Base-by-base conservation (phyloP, 2,329 filamentous ascomycete genomes). In the Aspergillus proliferans region DNA sequence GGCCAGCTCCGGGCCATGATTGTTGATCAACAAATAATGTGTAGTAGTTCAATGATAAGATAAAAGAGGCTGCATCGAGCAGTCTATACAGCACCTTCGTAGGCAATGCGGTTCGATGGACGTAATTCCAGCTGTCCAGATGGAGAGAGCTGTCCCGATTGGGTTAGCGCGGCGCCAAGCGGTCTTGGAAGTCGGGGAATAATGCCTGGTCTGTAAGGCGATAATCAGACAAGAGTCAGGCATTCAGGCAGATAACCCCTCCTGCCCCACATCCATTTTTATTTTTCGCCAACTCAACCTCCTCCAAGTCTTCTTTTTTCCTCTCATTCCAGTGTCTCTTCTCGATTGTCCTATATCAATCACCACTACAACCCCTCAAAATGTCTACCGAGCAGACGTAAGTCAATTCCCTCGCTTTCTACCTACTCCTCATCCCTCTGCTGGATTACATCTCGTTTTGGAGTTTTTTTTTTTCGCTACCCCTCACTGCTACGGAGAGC, bases 321-420 rank as follows among this genome's bases (percentile, higher is more conserved):
- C 47, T 48, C 43, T 54, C 49, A 50, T 45, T 49, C 49, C 48
- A 18, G 14, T 51, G 53, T 61, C 64, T 57, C 64, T 52, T 52
- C 52, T 53, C 52, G 49, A 58, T 54, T 58, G 47, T 43, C 52
- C 43, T 48, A 46, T 51, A 22, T 46, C 19, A 47, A 46, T 38
- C 42, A 55, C 56, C 58, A 55, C 58, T 51, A 19, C 62, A 67
- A 67, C 62, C 58, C 66, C 58, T 67, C 76, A 83, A 70, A 70
- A 87, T 87, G 84, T 81, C 87, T 78, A 78, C 74, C 76, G 89
- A 94, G 79, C 87, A 92, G 81, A 95, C 90, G 89, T 95, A 77
- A 75, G 87, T 78, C 39, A 49, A 48, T 47, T 43, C 52, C 41
- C 52, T 42, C 52, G 10, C 10, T 22, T n/a, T 22, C 4, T 22